Percentiles rank a stretch among this genome's conserved stretches.
phyloP scores from a whole-genome alignment of 2,329 filamentous ascomycete genomes.

The Curvularia sp. region DNA sequence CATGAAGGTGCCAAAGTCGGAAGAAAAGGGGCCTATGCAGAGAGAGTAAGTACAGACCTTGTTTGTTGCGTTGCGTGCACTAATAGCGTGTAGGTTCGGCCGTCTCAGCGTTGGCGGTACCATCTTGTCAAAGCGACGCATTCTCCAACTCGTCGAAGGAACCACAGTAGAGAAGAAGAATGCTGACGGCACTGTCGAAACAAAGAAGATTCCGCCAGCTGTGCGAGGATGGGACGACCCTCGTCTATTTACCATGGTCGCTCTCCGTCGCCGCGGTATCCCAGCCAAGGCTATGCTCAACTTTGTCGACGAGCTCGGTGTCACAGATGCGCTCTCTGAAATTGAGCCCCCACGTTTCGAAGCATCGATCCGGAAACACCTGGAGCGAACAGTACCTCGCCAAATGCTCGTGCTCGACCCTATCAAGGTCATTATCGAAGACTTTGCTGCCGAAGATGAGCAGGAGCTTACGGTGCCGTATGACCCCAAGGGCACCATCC shows the following conservation, averaged over 20 bases:
- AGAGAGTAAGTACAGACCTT: slow-evolving; percentile 65
- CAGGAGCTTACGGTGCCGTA: slow-evolving; percentile 76
- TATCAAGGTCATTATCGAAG: slow-evolving; percentile 80
- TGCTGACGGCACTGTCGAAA: slow-evolving; percentile 52
- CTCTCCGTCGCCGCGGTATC: slow-evolving; percentile 80
- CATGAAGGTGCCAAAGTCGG: slow-evolving; percentile 72
- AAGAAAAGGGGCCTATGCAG: slow-evolving; percentile 76
- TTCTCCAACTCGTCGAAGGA: slow-evolving; percentile 79
- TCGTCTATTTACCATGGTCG: slow-evolving; percentile 85
- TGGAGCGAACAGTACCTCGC: slow-evolving; percentile 86
- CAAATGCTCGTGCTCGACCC: slow-evolving; percentile 91
- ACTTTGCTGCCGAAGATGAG: slow-evolving; percentile 71
- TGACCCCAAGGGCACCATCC: slow-evolving; percentile 72
- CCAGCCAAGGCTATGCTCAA: slow-evolving; percentile 87
- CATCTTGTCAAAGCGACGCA: slow-evolving; percentile 84
- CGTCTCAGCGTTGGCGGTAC: slow-evolving; percentile 83
- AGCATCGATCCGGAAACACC: slow-evolving; percentile 80
- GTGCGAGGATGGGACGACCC: slow-evolving; percentile 93
- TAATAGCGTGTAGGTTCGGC: slow-evolving; percentile 57
- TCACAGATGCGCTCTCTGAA: slow-evolving; percentile 79
- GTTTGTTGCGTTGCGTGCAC: neutral
- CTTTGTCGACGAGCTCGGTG: slow-evolving; percentile 89
- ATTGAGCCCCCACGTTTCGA: slow-evolving; percentile 87
- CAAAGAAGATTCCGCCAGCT: slow-evolving; percentile 54
- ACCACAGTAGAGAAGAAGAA: slow-evolving; percentile 55